Evolutionary conservation across 23 red algal genomes (phyloP).

Genomic region (Cyanidiococcus yangmingshanensis): DNA sequence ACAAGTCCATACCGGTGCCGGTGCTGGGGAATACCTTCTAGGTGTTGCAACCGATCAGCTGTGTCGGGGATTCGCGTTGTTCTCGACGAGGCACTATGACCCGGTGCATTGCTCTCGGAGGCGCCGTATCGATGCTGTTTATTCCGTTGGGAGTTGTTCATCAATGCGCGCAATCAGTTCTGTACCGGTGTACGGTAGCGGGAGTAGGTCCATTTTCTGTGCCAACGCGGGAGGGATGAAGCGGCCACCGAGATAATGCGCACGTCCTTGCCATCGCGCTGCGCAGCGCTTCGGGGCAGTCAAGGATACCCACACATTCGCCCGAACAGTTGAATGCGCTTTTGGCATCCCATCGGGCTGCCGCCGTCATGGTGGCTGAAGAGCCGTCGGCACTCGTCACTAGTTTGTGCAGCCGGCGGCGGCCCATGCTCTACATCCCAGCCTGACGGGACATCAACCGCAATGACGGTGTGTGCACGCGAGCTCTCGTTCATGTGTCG

Average conservation of each 20-base stretch:
- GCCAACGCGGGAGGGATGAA: slow-evolving; percentile 58
- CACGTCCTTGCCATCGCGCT: background rate
- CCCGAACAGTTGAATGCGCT: background rate
- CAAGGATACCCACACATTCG: slow-evolving; percentile 58
- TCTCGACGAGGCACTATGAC: no score
- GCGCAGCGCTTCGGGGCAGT: slow-evolving; percentile 68
- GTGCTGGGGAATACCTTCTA: no score
- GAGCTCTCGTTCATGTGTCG: slow-evolving; percentile 23
- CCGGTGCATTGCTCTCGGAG: background rate
- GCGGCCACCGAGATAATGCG: slow-evolving; percentile 80
- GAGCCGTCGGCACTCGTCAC: no score
- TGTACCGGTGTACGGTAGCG: slow-evolving; percentile 24
- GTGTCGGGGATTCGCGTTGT: no score
- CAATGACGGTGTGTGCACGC: slow-evolving; percentile 14
- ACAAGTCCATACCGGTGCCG: no score
- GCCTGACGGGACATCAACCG: slow-evolving; percentile 86
- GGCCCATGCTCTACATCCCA: slow-evolving; percentile 66
- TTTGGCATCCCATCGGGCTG: slow-evolving; percentile 11
- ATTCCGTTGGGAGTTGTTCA: background rate
- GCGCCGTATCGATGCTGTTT: background rate
- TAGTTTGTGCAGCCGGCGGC: background rate
- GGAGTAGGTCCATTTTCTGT: slow-evolving; percentile 25
- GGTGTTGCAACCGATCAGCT: no score
- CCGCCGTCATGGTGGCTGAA: no score
- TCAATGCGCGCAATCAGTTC: slow-evolving; percentile 20